Base-by-base conservation (phyloP, 768 basidiomycete genomes). In the Lactarius sanguifluus region DNA sequence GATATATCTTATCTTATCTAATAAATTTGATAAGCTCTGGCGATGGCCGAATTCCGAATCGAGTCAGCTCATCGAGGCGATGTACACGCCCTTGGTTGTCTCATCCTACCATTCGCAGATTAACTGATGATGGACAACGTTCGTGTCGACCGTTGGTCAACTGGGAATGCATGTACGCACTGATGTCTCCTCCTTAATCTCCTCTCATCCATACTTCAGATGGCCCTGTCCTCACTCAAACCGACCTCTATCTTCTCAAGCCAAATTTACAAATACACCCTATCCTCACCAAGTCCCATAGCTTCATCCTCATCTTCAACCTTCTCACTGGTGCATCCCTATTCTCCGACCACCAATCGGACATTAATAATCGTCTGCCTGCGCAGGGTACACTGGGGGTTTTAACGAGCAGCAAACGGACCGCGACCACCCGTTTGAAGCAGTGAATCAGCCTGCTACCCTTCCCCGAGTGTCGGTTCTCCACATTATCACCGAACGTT, bases 201-300 rank as follows among this genome's bases (percentile, higher is more conserved):
- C 2, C 43, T 59, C 57, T 57, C 57, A 59, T 43, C n/a, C 20
- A 6, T 47, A 23, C 3, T 28, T 20, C 58, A 92, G 90, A 93
- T 76, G 91, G 90, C 0, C 92, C 92, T 6, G 85, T 93, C 7
- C 81, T 94, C 16, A 83, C 85, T 3, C 89, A 90, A 72, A 92
- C 90, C 0, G 92, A 94, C 72, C 81, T 94, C 16, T 94, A 92
- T 75, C 83, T 94, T 3, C 83, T 94, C 63, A 81, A 83, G 54
- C 82, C 85, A 5, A 84, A 87, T 18, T 81, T 94, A 2, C 84
- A 90, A 71, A 73, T 94, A 38, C 81, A 94, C 71, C 92, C 92
- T 5, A 86, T 92, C 73, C 82, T 94, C 15, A 79, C 81, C 43
- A 70, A 76, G 79, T 32, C 73, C 78, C 67, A 67, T 61, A 8